A percentile compares a stretch with the other conserved stretches of the same genome.
Evolutionary conservation across 202 grass and related monocot genomes (phyloP).

Genomic region (Dendrocalamus latiflorus): DNA sequence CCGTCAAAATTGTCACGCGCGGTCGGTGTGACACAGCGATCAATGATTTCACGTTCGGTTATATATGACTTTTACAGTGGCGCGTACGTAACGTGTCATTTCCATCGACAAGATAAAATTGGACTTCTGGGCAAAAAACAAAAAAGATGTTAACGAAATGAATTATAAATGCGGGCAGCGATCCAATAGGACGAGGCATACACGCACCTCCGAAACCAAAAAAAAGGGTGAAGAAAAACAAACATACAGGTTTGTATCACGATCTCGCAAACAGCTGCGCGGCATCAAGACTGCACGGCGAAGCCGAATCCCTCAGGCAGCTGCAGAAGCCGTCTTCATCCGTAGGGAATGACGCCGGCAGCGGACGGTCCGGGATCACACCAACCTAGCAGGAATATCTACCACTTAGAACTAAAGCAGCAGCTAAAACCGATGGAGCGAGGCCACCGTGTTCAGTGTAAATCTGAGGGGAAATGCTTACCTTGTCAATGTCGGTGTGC

Average conservation of each 20-base stretch:
- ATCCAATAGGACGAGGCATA: too few species aligned
- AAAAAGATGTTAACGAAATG: background rate
- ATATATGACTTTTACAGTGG: too few species aligned
- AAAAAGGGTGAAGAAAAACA: too few species aligned
- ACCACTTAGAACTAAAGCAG: background rate
- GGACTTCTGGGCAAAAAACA: background rate
- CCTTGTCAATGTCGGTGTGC: conserved; percentile 83
- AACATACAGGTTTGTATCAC: conserved; percentile 30
- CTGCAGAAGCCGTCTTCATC: conserved; percentile 78
- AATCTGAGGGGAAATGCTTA: conserved; percentile 1
- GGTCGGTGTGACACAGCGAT: too few species aligned
- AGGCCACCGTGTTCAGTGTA: background rate
- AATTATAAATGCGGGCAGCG: background rate
- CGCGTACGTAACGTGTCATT: background rate
- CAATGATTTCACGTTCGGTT: too few species aligned
- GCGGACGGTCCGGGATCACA: too few species aligned
- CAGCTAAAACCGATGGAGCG: background rate
- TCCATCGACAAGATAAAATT: background rate
- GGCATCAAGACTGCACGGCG: conserved; percentile 61
- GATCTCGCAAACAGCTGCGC: conserved; percentile 50
- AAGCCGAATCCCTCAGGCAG: conserved; percentile 57
- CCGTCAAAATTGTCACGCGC: too few species aligned
- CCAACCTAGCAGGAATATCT: too few species aligned
- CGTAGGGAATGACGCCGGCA: too few species aligned
- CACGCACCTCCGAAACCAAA: too few species aligned